Evolutionary conservation across 208 protist genomes (phyloP).

Genomic region (Trypanosoma avium): DNA sequence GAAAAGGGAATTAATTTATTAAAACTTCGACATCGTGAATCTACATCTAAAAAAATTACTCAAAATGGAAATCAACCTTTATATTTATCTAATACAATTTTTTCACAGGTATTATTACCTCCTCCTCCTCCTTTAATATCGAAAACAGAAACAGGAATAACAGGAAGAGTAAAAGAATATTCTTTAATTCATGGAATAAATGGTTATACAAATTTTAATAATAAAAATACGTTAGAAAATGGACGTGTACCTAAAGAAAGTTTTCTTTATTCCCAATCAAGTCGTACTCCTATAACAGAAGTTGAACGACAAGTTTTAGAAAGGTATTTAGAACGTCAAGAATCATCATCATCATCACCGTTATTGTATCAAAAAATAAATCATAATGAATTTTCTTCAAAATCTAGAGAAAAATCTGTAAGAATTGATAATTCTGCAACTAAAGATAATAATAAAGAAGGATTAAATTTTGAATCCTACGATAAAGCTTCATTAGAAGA

Average conservation of each 20-base stretch:
- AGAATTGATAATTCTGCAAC: neutral
- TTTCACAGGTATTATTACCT: neutral
- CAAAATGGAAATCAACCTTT: neutral
- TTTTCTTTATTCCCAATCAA: neutral
- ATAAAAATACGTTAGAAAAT: too few relatives aligned
- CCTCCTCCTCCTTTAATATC: neutral
- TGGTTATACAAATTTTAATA: too few relatives aligned
- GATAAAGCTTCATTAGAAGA: neutral
- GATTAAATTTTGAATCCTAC: too few relatives aligned
- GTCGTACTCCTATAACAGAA: neutral
- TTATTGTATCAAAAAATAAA: neutral
- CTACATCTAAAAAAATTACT: neutral
- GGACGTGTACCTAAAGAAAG: neutral
- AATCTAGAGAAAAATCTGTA: neutral
- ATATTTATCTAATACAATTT: neutral
- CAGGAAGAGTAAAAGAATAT: neutral
- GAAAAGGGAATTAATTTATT: constrained; percentile 61
- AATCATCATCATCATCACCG: neutral
- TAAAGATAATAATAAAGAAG: neutral
- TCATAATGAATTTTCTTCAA: neutral
- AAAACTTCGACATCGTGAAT: constrained; percentile 19
- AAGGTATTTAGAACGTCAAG: constrained; percentile 12
- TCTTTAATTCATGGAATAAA: too few relatives aligned
- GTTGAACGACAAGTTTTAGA: constrained; percentile 6
- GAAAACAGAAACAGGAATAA: neutral